These are phyloP conservation scores for Puccinia coronata DNA, from an alignment of 1,284 basidiomycete genomes.

Conservation along the genomic window DNA sequence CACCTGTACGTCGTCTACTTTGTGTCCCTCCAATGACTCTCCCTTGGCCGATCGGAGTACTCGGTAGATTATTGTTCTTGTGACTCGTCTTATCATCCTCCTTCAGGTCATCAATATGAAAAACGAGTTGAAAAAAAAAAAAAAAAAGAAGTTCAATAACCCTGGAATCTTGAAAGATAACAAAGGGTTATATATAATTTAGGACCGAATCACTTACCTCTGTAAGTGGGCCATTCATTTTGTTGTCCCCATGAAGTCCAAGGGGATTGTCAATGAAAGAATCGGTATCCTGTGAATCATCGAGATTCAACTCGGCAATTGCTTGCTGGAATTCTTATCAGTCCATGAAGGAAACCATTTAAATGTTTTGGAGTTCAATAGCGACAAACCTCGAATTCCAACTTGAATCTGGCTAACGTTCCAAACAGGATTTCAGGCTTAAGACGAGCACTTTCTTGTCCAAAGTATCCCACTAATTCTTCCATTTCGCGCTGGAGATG, in stretches of 20 bases:
- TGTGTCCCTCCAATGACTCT: not conserved
- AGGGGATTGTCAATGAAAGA: not conserved
- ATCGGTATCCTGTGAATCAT: not conserved
- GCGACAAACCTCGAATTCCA: conserved; percentile 29
- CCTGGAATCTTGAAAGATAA: not conserved
- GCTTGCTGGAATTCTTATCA: not conserved
- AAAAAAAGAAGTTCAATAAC: not conserved
- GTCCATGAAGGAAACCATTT: not conserved
- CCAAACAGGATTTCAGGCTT: conserved; percentile 34
- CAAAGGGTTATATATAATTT: not conserved
- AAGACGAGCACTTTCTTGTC: conserved; percentile 17
- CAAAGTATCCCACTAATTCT: conserved; percentile 27
- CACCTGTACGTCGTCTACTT: not conserved
- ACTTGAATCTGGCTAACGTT: conserved; percentile 33
- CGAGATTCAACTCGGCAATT: not conserved
- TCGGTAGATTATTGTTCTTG: not conserved
- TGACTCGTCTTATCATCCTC: not conserved
- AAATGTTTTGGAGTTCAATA: not conserved
- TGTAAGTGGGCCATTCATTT: not conserved
- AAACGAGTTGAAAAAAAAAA: not conserved
- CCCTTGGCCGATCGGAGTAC: conserved; percentile 9
- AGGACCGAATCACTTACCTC: not conserved
- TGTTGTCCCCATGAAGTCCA: not conserved
- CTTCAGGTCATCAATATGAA: not conserved
- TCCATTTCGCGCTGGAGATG: conserved; percentile 21